These are phyloP conservation scores for Venturia asperata DNA, from an alignment of 2,329 filamentous ascomycete species.

Conservation along the genomic window DNA sequence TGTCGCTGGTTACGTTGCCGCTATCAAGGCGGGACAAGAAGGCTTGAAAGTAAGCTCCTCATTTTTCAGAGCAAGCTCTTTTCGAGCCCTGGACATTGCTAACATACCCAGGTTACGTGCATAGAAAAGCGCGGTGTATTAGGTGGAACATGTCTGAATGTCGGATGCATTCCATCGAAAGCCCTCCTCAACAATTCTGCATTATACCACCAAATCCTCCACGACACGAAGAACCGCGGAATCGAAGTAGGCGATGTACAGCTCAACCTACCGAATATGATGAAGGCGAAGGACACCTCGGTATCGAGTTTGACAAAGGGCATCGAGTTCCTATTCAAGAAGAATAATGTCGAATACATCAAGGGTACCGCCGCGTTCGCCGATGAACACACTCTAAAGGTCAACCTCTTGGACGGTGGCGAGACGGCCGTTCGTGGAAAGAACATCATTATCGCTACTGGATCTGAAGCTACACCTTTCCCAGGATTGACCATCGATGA, in stretches of 20 bases:
- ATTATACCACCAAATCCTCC: slow-evolving; percentile 91
- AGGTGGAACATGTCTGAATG: slow-evolving; percentile 95
- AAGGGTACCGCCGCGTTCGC: slow-evolving; percentile 85
- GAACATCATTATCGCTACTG: slow-evolving; percentile 97
- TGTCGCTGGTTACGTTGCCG: slow-evolving; percentile 96
- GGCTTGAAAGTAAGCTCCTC: slow-evolving; percentile 69
- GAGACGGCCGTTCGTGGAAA: slow-evolving; percentile 82
- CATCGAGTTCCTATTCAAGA: slow-evolving; percentile 97
- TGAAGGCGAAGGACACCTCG: slow-evolving; percentile 96
- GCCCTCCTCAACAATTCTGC: slow-evolving; percentile 99
- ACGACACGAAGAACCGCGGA: slow-evolving; percentile 94
- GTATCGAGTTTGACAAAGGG: slow-evolving; percentile 88
- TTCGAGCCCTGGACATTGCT: slow-evolving; percentile 1
- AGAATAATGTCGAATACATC: slow-evolving; percentile 97
- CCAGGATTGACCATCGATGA: slow-evolving; percentile 93
- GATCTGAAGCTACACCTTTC: slow-evolving; percentile 92
- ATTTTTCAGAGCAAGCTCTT: slow-evolving; percentile 1
- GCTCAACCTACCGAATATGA: slow-evolving; percentile 89
- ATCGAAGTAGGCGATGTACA: slow-evolving; percentile 97
- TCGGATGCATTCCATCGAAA: slow-evolving; percentile 98
- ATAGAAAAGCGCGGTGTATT: slow-evolving; percentile 96
- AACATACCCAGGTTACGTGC: slow-evolving; percentile 65
- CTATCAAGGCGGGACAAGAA: slow-evolving; percentile 97
- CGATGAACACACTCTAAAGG: slow-evolving; percentile 85
- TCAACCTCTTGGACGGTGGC: slow-evolving; percentile 83